Evolutionary conservation across 345 rosid genomes (phyloP).

Genomic region (Nephelium lappaceum): DNA sequence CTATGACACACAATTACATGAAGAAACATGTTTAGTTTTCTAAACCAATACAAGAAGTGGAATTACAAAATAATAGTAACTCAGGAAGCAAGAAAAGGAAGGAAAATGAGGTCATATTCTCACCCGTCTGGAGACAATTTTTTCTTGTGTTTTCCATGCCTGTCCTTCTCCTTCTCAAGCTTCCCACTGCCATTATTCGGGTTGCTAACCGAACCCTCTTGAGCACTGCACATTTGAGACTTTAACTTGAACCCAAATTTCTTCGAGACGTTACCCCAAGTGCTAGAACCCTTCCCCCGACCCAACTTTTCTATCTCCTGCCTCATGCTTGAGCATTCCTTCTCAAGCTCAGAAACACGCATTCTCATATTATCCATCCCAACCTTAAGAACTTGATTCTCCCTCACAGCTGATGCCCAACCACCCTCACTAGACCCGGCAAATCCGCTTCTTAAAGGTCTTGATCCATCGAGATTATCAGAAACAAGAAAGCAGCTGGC

Average conservation of each 20-base stretch:
- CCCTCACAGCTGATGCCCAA: conserved; percentile 91
- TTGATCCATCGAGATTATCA: conserved; percentile 90
- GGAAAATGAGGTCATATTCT: conserved; percentile 2
- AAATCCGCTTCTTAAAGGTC: conserved; percentile 79
- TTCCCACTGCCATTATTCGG: conserved; percentile 55
- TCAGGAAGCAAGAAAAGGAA: not conserved
- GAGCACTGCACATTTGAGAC: conserved; percentile 96
- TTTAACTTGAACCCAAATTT: conserved; percentile 84
- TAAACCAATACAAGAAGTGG: conserved; percentile 13
- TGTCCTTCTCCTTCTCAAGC: conserved; percentile 60
- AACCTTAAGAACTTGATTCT: conserved; percentile 93
- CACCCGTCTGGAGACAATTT: conserved; percentile 46
- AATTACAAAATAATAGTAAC: conserved; percentile 29
- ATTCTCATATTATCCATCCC: conserved; percentile 97
- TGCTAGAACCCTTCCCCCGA: conserved; percentile 45
- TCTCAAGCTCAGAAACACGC: conserved; percentile 91
- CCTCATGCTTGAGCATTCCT: conserved; percentile 78
- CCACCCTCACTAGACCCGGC: conserved; percentile 78
- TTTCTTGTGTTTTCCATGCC: conserved; percentile 66
- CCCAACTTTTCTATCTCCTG: conserved; percentile 91
- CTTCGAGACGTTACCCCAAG: conserved; percentile 63
- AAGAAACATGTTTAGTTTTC: conserved; percentile 19
- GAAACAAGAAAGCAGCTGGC: conserved; percentile 96
- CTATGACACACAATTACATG: conserved; percentile 20
- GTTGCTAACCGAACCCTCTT: conserved; percentile 81